phyloP scores from a whole-genome alignment of 352 stramenopile genomes.

The Pythium apleroticum region DNA sequence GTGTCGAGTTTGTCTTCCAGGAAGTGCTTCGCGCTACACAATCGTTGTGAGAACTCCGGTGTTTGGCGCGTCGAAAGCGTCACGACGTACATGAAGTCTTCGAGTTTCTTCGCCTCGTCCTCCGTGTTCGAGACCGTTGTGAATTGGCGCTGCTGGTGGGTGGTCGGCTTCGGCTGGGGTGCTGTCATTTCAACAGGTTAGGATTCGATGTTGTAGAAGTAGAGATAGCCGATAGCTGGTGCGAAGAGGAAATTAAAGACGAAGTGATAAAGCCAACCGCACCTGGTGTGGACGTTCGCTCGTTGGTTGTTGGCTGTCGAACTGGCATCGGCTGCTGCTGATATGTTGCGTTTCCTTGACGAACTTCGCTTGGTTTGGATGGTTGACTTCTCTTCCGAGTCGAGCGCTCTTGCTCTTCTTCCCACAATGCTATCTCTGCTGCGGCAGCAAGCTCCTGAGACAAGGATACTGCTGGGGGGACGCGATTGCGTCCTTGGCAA shows the following conservation, averaged over 20 bases:
- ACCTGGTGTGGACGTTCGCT: neutral
- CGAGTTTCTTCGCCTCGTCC: slow-evolving; percentile 8
- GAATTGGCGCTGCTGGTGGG: neutral
- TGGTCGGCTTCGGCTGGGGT: neutral
- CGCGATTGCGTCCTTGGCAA: neutral
- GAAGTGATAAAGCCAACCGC: neutral
- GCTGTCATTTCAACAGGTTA: slow-evolving; percentile 16
- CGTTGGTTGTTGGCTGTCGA: neutral
- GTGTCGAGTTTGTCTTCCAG: slow-evolving; percentile 27
- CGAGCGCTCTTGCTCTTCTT: slow-evolving; percentile 13
- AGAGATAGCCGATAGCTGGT: slow-evolving; percentile 1
- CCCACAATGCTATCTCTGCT: slow-evolving; percentile 28
- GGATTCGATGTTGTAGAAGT: slow-evolving; percentile 25
- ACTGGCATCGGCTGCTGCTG: neutral
- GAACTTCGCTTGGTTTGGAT: neutral
- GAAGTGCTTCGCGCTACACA: slow-evolving; percentile 21
- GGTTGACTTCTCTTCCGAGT: neutral
- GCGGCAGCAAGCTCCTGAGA: slow-evolving; percentile 26
- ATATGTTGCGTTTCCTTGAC: neutral
- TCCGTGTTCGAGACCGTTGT: neutral
- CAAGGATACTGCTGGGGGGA: neutral
- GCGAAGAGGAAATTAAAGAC: neutral
- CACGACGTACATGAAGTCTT: slow-evolving; percentile 37
- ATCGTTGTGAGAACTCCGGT: neutral
- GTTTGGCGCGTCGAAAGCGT: neutral